Percentiles rank a stretch among this genome's conserved stretches.
Evolutionary conservation across 2,329 filamentous ascomycete species (phyloP).

Genomic region (Leptographium lundbergii): DNA sequence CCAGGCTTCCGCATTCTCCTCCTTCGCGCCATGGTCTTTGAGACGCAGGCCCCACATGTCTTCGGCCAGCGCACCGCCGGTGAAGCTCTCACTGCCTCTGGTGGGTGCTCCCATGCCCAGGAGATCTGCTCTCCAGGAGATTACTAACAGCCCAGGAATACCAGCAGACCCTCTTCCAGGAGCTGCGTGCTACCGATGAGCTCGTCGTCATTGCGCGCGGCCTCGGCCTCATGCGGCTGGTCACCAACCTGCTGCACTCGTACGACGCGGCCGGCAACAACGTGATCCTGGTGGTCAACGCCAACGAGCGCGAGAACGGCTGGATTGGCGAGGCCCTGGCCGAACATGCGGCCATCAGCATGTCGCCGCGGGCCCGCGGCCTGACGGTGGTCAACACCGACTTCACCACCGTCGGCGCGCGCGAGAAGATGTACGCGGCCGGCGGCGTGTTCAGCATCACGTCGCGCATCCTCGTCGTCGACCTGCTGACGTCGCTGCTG

Average conservation of each 20-base stretch:
- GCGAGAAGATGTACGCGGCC: conserved; percentile 82
- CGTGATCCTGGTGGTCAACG: conserved; percentile 76
- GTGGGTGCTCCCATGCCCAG: conserved; percentile 25
- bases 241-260: conserved; percentile 92
- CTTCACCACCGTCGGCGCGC: conserved; percentile 69
- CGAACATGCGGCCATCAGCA: conserved; percentile 87
- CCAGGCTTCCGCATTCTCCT: background rate
- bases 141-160: conserved; percentile 49
- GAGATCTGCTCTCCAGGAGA: background rate
- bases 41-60: conserved; percentile 28
- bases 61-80: conserved; percentile 42
- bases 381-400: conserved; percentile 92
- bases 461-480: conserved; percentile 86
- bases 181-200: conserved; percentile 82
- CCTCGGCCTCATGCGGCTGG: conserved; percentile 77
- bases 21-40: background rate
- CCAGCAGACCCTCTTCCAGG: conserved; percentile 89
- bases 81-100: conserved; percentile 70
- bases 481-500: conserved; percentile 74
- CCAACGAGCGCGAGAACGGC: conserved; percentile 84
- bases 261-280: conserved; percentile 96
- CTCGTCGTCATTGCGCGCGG: conserved; percentile 85
- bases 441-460: conserved; percentile 95
- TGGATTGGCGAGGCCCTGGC: conserved; percentile 96
- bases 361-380: conserved; percentile 67